These are phyloP conservation scores for Chimonanthus praecox DNA, from an alignment of 164 flowering plant genomes.

Conservation along the genomic window DNA sequence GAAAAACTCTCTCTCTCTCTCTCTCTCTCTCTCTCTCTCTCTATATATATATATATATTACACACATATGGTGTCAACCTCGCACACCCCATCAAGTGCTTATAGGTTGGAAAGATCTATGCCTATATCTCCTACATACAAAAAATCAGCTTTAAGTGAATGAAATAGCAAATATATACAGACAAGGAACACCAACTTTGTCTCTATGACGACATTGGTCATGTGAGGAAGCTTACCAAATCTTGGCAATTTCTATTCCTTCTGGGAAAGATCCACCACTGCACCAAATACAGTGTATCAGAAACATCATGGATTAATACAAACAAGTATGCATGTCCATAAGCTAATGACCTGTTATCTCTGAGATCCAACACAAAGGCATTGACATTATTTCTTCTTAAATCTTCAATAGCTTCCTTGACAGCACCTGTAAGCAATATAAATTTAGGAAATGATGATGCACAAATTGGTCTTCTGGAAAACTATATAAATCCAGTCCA, in stretches of 20 bases:
- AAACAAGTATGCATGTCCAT: constrained; percentile 6
- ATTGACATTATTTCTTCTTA: constrained; percentile 65
- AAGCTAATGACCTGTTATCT: constrained; percentile 73
- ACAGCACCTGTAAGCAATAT: constrained; percentile 59
- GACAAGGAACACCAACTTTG: background rate
- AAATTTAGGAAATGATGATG: constrained; percentile 1
- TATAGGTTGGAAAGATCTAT: too few species aligned
- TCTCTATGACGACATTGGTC: background rate
- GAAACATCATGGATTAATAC: constrained; percentile 15
- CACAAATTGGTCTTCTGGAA: background rate
- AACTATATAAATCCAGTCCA: constrained; percentile 1
- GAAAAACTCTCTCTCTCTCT: too few species aligned
- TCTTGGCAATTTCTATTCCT: constrained; percentile 95
- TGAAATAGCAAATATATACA: background rate
- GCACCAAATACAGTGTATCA: constrained; percentile 44
- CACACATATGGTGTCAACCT: too few species aligned
- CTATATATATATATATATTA: too few species aligned
- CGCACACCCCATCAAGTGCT: too few species aligned
- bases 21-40: too few species aligned
- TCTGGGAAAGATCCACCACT: constrained; percentile 99
- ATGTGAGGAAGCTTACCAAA: constrained; percentile 57
- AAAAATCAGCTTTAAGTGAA: background rate
- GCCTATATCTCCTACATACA: too few species aligned
- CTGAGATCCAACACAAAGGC: constrained; percentile 97
- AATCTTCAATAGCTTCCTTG: constrained; percentile 73